These are phyloP conservation scores for Lepidium aucheri DNA, from an alignment of 345 rosid genomes.

Conservation along the genomic window DNA sequence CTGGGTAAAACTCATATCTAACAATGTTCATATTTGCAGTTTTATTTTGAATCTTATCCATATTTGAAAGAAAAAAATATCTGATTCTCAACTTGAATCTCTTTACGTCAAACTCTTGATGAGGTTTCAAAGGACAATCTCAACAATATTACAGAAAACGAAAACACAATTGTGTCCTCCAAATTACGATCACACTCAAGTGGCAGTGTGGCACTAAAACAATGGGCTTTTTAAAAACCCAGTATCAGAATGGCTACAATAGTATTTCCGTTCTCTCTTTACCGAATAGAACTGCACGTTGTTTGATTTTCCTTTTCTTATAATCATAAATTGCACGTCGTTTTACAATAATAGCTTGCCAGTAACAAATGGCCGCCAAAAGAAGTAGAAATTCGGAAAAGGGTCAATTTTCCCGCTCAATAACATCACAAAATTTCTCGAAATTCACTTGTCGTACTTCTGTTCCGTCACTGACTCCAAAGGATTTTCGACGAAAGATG, in stretches of 20 bases:
- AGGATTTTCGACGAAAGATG: conserved; percentile 24
- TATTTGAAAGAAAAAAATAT: too few relatives aligned
- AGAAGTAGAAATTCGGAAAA: not conserved
- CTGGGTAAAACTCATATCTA: too few relatives aligned
- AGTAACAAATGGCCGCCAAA: conserved; percentile 15
- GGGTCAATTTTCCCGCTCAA: conserved; percentile 20
- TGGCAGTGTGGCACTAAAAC: too few relatives aligned
- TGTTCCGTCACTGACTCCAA: not conserved
- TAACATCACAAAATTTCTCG: not conserved
- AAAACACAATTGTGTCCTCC: too few relatives aligned
- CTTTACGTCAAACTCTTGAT: too few relatives aligned
- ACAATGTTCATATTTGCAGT: too few relatives aligned
- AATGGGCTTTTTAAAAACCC: not conserved
- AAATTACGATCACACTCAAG: too few relatives aligned
- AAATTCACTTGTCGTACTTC: not conserved
- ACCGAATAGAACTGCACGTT: not conserved
- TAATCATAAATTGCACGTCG: not conserved
- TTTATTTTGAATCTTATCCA: too few relatives aligned
- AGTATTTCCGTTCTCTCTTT: conserved; percentile 3
- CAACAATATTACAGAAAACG: too few relatives aligned
- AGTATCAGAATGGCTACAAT: not conserved
- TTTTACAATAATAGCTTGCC: not conserved
- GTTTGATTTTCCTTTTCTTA: not conserved
- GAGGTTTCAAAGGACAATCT: too few relatives aligned
- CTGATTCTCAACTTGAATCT: too few relatives aligned